phyloP scores from a whole-genome alignment of 2,329 filamentous ascomycete genomes.

The Chaetomium sp. region DNA sequence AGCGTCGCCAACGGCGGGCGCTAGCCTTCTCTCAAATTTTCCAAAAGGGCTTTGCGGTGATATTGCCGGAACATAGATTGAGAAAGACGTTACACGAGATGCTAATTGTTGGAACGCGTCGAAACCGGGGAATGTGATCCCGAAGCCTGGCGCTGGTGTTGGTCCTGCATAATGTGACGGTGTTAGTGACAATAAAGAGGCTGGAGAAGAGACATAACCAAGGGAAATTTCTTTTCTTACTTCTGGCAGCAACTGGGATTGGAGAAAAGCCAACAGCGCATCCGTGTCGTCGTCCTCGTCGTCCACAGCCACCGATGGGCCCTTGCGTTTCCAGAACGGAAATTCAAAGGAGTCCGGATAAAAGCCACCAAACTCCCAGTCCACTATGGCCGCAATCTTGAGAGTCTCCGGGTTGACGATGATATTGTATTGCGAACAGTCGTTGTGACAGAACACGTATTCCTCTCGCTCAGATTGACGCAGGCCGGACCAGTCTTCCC shows the following conservation, averaged over 20 bases:
- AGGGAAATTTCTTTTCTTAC: neutral
- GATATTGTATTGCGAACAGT: slow-evolving; percentile 23
- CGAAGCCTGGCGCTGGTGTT: neutral
- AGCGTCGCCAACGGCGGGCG: too few relatives aligned
- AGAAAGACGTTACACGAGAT: too few relatives aligned
- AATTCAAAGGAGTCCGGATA: slow-evolving; percentile 26
- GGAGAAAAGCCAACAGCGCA: slow-evolving; percentile 8
- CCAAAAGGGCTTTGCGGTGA: too few relatives aligned
- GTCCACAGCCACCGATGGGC: slow-evolving; percentile 23
- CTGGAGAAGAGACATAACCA: too few relatives aligned
- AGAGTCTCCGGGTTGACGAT: slow-evolving; percentile 24
- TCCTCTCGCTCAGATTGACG: slow-evolving; percentile 15
- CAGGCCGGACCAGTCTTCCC: slow-evolving; percentile 22
- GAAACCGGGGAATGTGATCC: too few relatives aligned
- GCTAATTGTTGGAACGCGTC: too few relatives aligned
- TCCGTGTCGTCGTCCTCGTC: slow-evolving; percentile 23
- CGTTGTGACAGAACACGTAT: slow-evolving; percentile 26
- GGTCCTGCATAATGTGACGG: neutral
- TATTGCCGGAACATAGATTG: too few relatives aligned
- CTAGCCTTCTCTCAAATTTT: too few relatives aligned
- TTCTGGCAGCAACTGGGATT: slow-evolving; percentile 8
- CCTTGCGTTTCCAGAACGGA: slow-evolving; percentile 21
- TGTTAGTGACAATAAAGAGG: neutral
- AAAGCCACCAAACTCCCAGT: slow-evolving; percentile 28
- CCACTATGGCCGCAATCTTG: slow-evolving; percentile 24